Percentiles rank a stretch among this genome's conserved stretches.
These are phyloP conservation scores for Rhizopogon parksii DNA, from an alignment of 1,284 basidiomycete species.

Conservation along the genomic window DNA sequence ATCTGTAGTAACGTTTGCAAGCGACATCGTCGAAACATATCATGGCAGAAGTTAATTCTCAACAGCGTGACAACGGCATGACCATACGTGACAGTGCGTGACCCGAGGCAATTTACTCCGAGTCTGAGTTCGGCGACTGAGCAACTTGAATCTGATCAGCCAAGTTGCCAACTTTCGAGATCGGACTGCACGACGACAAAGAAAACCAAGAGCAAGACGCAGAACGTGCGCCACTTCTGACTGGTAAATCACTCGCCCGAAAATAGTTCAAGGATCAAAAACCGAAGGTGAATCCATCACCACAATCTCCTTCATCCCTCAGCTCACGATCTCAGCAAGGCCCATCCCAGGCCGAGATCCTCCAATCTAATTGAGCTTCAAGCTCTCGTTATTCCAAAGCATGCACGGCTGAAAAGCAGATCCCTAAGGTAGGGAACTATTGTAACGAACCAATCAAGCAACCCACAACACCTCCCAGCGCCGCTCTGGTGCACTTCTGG, in stretches of 20 bases:
- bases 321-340: constrained; percentile 33
- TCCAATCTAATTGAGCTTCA: constrained; percentile 25
- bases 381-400: neutral
- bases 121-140: too few species aligned
- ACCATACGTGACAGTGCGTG: neutral
- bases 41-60: constrained; percentile 12
- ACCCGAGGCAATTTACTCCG: constrained; percentile 6
- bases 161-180: neutral
- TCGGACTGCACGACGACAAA: neutral
- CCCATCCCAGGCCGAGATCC: constrained; percentile 83
- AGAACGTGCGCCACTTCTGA: neutral
- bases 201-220: neutral
- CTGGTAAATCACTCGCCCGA: neutral
- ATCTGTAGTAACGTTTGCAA: neutral
- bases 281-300: constrained; percentile 28
- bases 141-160: too few species aligned
- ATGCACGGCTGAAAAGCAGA: neutral
- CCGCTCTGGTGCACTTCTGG: neutral
- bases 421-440: neutral
- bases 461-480: neutral
- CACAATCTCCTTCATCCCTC: neutral
- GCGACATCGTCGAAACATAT: constrained; percentile 14
- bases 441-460: neutral
- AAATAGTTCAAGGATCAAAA: constrained; percentile 39
- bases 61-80: constrained; percentile 8